Conservation (phyloP, 768 basidiomycete genomes). For the Scleroderma citrinum region DNA sequence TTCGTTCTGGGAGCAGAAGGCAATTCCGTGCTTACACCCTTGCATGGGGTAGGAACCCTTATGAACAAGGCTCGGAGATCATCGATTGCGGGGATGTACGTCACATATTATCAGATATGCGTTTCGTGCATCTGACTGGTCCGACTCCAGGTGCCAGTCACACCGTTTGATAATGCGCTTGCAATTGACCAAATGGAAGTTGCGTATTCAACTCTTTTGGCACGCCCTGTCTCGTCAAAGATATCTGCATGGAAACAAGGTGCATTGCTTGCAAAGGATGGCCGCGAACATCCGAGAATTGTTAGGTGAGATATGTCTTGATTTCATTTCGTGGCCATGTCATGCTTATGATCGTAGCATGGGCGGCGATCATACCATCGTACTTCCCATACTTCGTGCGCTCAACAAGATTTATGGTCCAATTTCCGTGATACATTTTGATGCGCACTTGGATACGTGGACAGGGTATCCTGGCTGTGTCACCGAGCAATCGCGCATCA, state of each 20-base stretch:
- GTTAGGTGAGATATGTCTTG: slow-evolving; percentile 39
- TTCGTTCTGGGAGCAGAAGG: slow-evolving; percentile 72
- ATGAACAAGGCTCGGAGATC: slow-evolving; percentile 47
- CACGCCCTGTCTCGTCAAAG: slow-evolving; percentile 39
- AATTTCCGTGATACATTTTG: slow-evolving; percentile 79
- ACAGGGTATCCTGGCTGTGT: slow-evolving; percentile 31
- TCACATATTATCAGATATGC: background rate
- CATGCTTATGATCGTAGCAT: slow-evolving; percentile 26
- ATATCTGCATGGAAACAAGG: slow-evolving; percentile 18
- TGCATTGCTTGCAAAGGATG: slow-evolving; percentile 45
- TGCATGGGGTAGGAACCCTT: slow-evolving; percentile 69
- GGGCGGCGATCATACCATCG: slow-evolving; percentile 88
- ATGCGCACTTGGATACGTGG: slow-evolving; percentile 70
- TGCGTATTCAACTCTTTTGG: slow-evolving; percentile 72
- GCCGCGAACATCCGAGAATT: slow-evolving; percentile 65
- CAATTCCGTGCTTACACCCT: slow-evolving; percentile 64
- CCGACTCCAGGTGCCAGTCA: slow-evolving; percentile 65
- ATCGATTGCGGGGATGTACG: slow-evolving; percentile 82
- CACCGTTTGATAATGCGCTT: slow-evolving; percentile 74
- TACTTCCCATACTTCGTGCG: slow-evolving; percentile 77
- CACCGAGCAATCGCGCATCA: slow-evolving; percentile 61
- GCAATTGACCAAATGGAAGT: slow-evolving; percentile 86
- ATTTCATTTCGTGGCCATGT: background rate
- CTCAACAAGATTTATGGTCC: slow-evolving; percentile 77
- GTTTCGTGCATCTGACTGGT: background rate